Evolutionary conservation across 176 grass and related monocot species (phyloP).

Genomic region (Oryza meyeriana): DNA sequence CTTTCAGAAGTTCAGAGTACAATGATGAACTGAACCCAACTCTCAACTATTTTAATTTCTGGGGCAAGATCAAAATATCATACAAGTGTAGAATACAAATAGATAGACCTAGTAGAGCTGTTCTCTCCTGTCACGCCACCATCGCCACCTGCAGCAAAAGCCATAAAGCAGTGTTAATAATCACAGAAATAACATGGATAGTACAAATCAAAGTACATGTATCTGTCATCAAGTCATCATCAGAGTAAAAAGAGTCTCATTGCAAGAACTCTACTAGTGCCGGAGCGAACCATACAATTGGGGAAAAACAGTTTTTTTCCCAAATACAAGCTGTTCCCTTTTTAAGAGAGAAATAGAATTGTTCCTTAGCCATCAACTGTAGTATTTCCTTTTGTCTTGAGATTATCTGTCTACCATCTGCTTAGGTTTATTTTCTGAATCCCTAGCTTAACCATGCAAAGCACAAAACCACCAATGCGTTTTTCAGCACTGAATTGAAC

Average conservation of each 20-base stretch:
- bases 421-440: not conserved
- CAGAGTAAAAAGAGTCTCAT: not conserved
- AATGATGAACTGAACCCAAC: slow-evolving; percentile 14
- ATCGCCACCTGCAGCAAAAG: slow-evolving; percentile 65
- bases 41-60: slow-evolving; percentile 14
- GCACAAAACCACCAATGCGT: not conserved
- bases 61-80: slow-evolving; percentile 37
- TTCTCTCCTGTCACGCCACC: slow-evolving; percentile 68
- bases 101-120: slow-evolving; percentile 54
- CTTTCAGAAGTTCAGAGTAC: not conserved
- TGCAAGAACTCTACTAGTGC: not conserved
- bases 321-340: not conserved
- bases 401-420: not conserved
- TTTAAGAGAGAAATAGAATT: not conserved
- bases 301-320: not conserved
- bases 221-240: not conserved
- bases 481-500: not conserved
- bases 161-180: slow-evolving; percentile 20
- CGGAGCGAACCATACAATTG: slow-evolving; percentile 1
- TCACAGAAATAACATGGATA: not conserved
- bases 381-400: slow-evolving; percentile 1
- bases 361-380: not conserved
- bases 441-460: not conserved
- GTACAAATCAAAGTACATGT: not conserved
- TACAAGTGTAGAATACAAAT: slow-evolving; percentile 13